Conservation (phyloP, 2,329 filamentous ascomycete species). For the Monosporascus sp. region DNA sequence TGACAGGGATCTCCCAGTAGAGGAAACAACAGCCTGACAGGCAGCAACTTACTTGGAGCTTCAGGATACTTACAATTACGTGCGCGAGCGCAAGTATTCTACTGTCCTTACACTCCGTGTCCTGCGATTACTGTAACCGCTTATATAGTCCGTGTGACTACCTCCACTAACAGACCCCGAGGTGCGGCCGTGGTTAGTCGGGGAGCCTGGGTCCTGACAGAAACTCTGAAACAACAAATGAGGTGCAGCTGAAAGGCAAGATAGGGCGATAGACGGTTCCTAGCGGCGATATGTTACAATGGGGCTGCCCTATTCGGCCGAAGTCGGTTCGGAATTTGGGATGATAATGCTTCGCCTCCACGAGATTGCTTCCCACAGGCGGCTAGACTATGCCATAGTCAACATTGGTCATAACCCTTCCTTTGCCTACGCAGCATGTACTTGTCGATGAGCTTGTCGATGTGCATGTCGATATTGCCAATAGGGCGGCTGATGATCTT, state of each 20-base stretch:
- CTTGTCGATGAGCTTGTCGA: no score
- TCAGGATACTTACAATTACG: not conserved
- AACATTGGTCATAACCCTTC: not conserved
- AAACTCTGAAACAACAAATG: not conserved
- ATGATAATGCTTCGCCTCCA: not conserved
- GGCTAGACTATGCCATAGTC: not conserved
- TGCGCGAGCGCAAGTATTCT: not conserved
- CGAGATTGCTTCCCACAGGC: not conserved
- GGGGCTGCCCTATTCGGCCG: slow-evolving; percentile 2
- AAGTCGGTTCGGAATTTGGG: slow-evolving; percentile 4
- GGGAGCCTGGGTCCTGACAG: not conserved
- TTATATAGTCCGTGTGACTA: no score
- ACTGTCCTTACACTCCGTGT: no score
- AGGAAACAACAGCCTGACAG: not conserved
- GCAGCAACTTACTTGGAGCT: no score
- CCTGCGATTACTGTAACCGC: no score
- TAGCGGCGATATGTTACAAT: not conserved
- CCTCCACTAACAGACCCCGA: not conserved
- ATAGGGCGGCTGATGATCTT: not conserved
- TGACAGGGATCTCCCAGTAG: slow-evolving; percentile 14
- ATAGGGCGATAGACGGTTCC: not conserved
- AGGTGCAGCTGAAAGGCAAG: slow-evolving; percentile 9
- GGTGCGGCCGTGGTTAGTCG: not conserved
- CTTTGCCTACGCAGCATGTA: not conserved
- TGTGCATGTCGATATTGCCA: no score